Percentiles rank a stretch among this genome's conserved stretches.
Conservation (phyloP, 2,329 filamentous ascomycete species). For the Lecanosticta acicola region DNA sequence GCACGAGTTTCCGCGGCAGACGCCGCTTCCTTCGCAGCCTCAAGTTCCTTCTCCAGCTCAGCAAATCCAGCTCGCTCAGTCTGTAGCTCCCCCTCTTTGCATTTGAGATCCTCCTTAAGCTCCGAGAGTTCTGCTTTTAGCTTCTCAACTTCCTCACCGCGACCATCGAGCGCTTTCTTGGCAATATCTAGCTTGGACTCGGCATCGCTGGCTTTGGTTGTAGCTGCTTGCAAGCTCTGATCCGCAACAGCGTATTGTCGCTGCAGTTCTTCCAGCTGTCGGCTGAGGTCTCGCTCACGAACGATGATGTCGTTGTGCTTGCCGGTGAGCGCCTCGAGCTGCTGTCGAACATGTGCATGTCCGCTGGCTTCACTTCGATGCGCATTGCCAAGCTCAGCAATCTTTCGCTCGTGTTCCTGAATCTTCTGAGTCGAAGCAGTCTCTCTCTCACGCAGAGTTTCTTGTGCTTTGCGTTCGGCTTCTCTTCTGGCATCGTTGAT, state of each 20-base stretch:
- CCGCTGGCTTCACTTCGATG: constrained; percentile 26
- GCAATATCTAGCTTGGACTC: constrained; percentile 22
- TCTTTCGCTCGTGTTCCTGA: constrained; percentile 25
- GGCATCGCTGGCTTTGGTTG: constrained; percentile 11
- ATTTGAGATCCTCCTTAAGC: constrained; percentile 25
- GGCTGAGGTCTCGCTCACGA: constrained; percentile 19
- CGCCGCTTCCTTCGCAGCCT: constrained; percentile 19
- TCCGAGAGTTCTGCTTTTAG: constrained; percentile 23
- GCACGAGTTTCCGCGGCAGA: constrained; percentile 9
- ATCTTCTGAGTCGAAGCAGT: constrained; percentile 23
- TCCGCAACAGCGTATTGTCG: constrained; percentile 16
- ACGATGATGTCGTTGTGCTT: constrained; percentile 25
- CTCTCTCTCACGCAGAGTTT: constrained; percentile 23
- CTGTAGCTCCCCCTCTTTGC: constrained; percentile 28
- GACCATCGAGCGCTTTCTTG: constrained; percentile 36
- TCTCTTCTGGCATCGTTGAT: constrained; percentile 25
- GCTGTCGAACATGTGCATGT: constrained; percentile 26
- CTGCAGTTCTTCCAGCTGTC: constrained; percentile 23
- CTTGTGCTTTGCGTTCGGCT: constrained; percentile 25
- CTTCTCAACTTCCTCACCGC: constrained; percentile 32
- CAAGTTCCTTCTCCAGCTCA: constrained; percentile 29
- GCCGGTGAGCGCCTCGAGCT: constrained; percentile 30
- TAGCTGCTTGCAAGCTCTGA: constrained; percentile 13
- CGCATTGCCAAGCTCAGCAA: constrained; percentile 29
- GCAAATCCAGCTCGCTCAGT: constrained; percentile 28